These are phyloP conservation scores for Trichothecium roseum DNA, from an alignment of 2,329 filamentous ascomycete genomes.

Conservation along the genomic window DNA sequence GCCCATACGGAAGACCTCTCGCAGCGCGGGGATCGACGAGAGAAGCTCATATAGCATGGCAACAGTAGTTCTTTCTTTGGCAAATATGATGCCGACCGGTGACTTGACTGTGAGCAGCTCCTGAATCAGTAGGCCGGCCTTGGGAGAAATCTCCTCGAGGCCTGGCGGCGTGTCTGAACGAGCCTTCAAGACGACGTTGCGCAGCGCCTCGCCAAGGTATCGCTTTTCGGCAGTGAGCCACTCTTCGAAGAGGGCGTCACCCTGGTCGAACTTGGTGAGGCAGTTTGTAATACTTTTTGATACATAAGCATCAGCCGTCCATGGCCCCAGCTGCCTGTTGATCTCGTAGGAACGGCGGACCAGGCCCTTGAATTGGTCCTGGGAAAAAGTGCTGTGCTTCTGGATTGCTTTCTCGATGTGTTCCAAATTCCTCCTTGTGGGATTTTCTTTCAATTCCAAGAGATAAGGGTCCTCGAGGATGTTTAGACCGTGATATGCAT, in stretches of 20 bases:
- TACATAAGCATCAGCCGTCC: constrained; percentile 61
- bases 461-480: constrained; percentile 53
- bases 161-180: constrained; percentile 7
- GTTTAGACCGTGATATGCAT: constrained; percentile 33
- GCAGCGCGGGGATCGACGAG: constrained; percentile 35
- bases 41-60: constrained; percentile 50
- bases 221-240: constrained; percentile 40
- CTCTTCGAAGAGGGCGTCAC: constrained; percentile 19
- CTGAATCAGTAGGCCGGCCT: constrained; percentile 42
- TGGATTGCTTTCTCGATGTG: constrained; percentile 26
- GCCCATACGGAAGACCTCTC: constrained; percentile 36
- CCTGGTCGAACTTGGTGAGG: constrained; percentile 11
- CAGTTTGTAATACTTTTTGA: constrained; percentile 30
- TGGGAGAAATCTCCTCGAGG: constrained; percentile 38
- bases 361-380: constrained; percentile 46
- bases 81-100: constrained; percentile 55
- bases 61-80: constrained; percentile 50
- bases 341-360: constrained; percentile 39
- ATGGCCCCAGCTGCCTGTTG: constrained; percentile 49
- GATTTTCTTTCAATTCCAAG: constrained; percentile 29
- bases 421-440: constrained; percentile 27
- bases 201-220: constrained; percentile 42
- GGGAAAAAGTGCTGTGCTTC: constrained; percentile 39
- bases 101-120: constrained; percentile 34
- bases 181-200: constrained; percentile 18